Base-by-base conservation (phyloP, 2,329 filamentous ascomycete species). In the Aspergillus niger region DNA sequence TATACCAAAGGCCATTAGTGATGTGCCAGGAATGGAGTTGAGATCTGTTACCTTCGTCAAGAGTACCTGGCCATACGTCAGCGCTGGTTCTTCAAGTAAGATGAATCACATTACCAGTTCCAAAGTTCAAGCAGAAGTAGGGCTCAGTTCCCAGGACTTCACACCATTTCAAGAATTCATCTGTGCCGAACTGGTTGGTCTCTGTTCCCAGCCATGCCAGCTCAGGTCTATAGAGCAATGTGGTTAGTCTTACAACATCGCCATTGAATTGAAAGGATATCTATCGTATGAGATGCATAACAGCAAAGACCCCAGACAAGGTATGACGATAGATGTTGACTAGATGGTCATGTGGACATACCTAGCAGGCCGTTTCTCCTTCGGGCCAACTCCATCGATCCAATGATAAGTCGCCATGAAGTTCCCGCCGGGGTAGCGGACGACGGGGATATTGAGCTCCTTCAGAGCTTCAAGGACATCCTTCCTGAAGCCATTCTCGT, bases 381-480 rank as follows among this genome's bases (percentile, higher is more conserved):
- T 83, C 0, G 91, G 91, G 1, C 91, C 91, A 64, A 96, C 82
- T 8, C 91, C 91, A 74, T 95, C 91, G 52, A 88, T 81, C 91
- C 91, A 95, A 79, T 93, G 90, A 74, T 94, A 95, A 1, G 91
- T 94, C 3, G 91, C 91, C 48, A 88, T 85, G 74, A 94, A 95
- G 76, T 95, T 96, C 51, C 91, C 91, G 13, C 91, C 91, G 1
- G 91, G 91, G 70, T 94, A 95, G 51, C 91, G 83, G 22, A 93
- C 86, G 39, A 93, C 90, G 13, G 91, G 91, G 39, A 91, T 84
- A 56, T 90, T 84, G 57, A 95, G 83, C 66, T 92, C 89, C 71
- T 86, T 85, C 64, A 95, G 81, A 5, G 89, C 88, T 44, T 85
- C 83, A 24, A 95, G 84, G 44, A 95, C 91, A 76, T 95, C 91